phyloP scores from a whole-genome alignment of 1,139 yeast species.

The Hemisphaericaspora xylanilytica region DNA sequence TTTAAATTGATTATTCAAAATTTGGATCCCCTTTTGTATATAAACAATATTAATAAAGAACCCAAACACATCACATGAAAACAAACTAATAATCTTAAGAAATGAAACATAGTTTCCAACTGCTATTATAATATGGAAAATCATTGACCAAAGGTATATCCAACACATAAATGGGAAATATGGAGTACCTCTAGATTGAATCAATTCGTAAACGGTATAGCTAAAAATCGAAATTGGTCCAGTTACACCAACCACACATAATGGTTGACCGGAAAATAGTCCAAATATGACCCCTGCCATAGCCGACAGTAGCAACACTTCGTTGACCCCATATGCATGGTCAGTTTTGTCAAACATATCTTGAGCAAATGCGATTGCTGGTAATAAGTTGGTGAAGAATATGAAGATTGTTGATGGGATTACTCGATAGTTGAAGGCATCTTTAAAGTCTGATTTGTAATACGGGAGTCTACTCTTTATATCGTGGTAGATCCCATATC shows the following conservation, averaged over 20 bases:
- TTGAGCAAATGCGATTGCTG: slow-evolving; percentile 95
- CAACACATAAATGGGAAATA: slow-evolving; percentile 95
- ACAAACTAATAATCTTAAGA: slow-evolving; percentile 71
- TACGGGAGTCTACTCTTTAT: slow-evolving; percentile 57
- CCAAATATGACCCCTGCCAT: slow-evolving; percentile 91
- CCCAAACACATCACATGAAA: slow-evolving; percentile 93
- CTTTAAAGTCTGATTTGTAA: slow-evolving; percentile 75
- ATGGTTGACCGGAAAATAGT: slow-evolving; percentile 80
- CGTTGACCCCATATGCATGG: slow-evolving; percentile 87
- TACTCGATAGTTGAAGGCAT: slow-evolving; percentile 84
- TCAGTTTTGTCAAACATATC: slow-evolving; percentile 93
- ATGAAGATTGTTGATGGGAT: slow-evolving; percentile 80
- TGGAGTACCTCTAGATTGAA: slow-evolving; percentile 61
- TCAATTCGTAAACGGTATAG: slow-evolving; percentile 83
- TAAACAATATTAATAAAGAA: slow-evolving; percentile 88
- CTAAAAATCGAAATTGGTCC: slow-evolving; percentile 92
- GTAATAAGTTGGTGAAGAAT: slow-evolving; percentile 84
- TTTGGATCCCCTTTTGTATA: slow-evolving; percentile 86
- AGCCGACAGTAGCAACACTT: slow-evolving; percentile 78
- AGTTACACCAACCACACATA: slow-evolving; percentile 96
- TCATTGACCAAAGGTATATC: slow-evolving; percentile 90
- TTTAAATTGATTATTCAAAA: slow-evolving; percentile 67
- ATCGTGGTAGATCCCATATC: slow-evolving; percentile 59
- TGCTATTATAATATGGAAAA: slow-evolving; percentile 74
- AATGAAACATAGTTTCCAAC: slow-evolving; percentile 66